Base-by-base conservation (phyloP, 192 early-diverging fungal genomes). In the Gaertneriomyces semiglobifer region DNA sequence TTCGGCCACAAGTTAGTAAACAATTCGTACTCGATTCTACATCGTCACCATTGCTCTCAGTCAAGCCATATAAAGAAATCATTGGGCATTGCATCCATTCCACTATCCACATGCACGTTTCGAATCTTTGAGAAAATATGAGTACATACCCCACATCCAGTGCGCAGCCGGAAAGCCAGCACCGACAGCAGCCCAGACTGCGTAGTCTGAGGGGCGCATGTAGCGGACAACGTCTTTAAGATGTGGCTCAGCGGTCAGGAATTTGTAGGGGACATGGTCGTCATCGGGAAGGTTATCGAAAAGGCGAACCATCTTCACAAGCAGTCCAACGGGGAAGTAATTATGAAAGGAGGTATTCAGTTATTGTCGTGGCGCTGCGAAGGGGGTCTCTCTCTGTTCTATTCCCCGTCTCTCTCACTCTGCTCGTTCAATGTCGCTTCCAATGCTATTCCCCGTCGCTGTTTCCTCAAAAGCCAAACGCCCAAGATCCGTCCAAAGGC, bases 191-290 rank as follows among this genome's bases (percentile, higher is more conserved):
- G 77, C 88, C 76, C 83, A 81, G 47, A 83, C 66, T 45, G 72
- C 82, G 63, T 88, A 88, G 77, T 98, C 96, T 12, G 83, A 81
- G 43, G 84, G 68, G 54, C 96, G 87, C 73, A 98, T 90, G 84
- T 95, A 98, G 46, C 89, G 76, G 60, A 98, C 81, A 2, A 98
- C 91, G 53, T 92, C 86, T 68, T 71, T 80, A 73, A 98, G 89
- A 72, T 94, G 91, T 25, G 96, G 96, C 71, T 98, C 90, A 55
- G 84, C 88, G 76, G 90, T 92, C 69, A 98, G 92, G 71, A 93
- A 82, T 42, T 84, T 87, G 80, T 89, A 94, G 50, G 89, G 84
- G 38, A 70, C 68, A 46, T 82, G 80, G 55, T 78, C 69, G 33
- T 42, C 9, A 68, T 83, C 77, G 39, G 81, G 81, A 9, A 83